Percentiles rank a stretch among this genome's conserved stretches.
Evolutionary conservation across 257 asterid genomes (phyloP).

Genomic region (Leonotis leonurus): DNA sequence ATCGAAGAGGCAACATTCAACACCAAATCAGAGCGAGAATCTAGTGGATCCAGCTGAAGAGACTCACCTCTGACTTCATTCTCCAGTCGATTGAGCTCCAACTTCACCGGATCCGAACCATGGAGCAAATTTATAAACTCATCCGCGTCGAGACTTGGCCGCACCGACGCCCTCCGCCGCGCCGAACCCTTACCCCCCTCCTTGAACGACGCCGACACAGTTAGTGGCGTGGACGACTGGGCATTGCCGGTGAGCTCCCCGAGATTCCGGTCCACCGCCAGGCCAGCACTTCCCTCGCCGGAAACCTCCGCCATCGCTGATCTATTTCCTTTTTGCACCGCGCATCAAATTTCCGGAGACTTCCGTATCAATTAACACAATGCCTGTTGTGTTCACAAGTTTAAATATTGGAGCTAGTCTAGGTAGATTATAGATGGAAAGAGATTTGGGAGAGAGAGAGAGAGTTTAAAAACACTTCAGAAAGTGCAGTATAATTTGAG

Average conservation of each 20-base stretch:
- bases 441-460: constrained; percentile 20
- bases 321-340: constrained; percentile 36
- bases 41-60: constrained; percentile 65
- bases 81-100: constrained; percentile 99
- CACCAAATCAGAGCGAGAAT: constrained; percentile 31
- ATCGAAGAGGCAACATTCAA: no score
- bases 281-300: constrained; percentile 56
- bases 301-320: constrained; percentile 84
- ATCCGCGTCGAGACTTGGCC: constrained; percentile 92
- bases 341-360: constrained; percentile 32
- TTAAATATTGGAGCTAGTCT: constrained; percentile 5
- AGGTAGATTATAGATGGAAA: background rate
- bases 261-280: constrained; percentile 40
- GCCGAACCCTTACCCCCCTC: constrained; percentile 59
- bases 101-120: constrained; percentile 99
- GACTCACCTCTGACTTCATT: constrained; percentile 95
- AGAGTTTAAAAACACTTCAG: constrained; percentile 22
- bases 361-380: constrained; percentile 14
- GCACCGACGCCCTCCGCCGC: constrained; percentile 73
- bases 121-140: constrained; percentile 88
- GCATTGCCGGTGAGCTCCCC: constrained; percentile 56
- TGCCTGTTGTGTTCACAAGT: constrained; percentile 9
- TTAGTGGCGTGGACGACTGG: constrained; percentile 43
- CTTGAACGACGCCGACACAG: constrained; percentile 74
- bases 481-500: constrained; percentile 29